Conservation (phyloP, 495 filamentous ascomycete species). For the Cladorrhinum samala region DNA sequence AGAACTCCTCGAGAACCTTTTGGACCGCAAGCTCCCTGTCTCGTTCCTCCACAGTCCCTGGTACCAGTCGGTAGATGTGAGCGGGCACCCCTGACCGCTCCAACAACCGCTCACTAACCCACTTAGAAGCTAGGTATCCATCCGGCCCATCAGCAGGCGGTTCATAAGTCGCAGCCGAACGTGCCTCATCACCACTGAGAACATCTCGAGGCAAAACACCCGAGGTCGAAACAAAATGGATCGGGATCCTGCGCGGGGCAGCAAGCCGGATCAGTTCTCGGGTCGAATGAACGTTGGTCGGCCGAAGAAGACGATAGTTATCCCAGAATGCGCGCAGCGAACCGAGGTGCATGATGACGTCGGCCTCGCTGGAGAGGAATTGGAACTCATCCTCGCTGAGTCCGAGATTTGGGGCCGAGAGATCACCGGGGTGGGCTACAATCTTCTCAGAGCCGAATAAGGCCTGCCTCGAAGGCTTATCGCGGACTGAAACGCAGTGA, state of each 20-base stretch:
- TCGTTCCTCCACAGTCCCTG: background rate
- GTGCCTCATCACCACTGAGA: slow-evolving; percentile 15
- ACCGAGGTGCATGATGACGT: slow-evolving; percentile 49
- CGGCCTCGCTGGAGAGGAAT: slow-evolving; percentile 26
- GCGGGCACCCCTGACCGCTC: slow-evolving; percentile 20
- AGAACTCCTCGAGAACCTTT: background rate
- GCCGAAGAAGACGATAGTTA: slow-evolving; percentile 36
- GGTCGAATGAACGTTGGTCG: slow-evolving; percentile 40
- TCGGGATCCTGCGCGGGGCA: slow-evolving; percentile 29
- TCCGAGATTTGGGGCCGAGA: slow-evolving; percentile 36
- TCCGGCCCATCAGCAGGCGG: slow-evolving; percentile 11
- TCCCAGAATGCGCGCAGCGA: slow-evolving; percentile 47
- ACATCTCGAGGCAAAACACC: slow-evolving; percentile 21
- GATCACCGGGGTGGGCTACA: slow-evolving; percentile 32
- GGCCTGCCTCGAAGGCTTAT: slow-evolving; percentile 13
- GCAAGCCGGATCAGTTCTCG: slow-evolving; percentile 35
- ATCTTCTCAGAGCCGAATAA: slow-evolving; percentile 31
- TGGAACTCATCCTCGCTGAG: slow-evolving; percentile 22
- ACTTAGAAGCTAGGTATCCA: slow-evolving; percentile 48
- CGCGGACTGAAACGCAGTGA: slow-evolving; percentile 19
- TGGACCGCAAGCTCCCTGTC: no score
- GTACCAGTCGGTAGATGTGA: background rate
- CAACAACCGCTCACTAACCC: slow-evolving; percentile 48
- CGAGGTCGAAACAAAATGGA: slow-evolving; percentile 47
- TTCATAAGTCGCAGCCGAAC: slow-evolving; percentile 10